Percentiles rank a stretch among this genome's conserved stretches.
Evolutionary conservation across 1,284 basidiomycete genomes (phyloP).

Genomic region (Leccinum insolens): DNA sequence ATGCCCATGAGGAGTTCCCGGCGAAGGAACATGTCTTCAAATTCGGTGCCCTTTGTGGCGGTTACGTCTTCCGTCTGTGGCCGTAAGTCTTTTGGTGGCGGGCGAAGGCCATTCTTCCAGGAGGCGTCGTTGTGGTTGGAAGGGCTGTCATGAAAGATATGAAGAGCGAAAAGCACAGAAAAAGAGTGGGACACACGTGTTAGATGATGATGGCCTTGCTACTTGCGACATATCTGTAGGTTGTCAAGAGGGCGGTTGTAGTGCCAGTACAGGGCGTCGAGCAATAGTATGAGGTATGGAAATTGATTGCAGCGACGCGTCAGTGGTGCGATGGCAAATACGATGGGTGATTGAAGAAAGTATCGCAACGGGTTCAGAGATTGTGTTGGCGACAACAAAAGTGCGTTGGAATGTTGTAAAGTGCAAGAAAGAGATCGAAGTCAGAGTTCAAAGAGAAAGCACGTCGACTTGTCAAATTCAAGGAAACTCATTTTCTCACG

Average conservation of each 20-base stretch:
- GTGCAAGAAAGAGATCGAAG: slow-evolving; percentile 27
- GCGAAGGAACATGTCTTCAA: slow-evolving; percentile 84
- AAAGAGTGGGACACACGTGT: slow-evolving; percentile 35
- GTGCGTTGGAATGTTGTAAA: slow-evolving; percentile 13
- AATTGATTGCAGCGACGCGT: slow-evolving; percentile 28
- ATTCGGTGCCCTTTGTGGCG: slow-evolving; percentile 88
- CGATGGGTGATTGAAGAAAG: slow-evolving; percentile 14
- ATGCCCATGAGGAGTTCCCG: slow-evolving; percentile 90
- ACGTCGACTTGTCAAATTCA: slow-evolving; percentile 30
- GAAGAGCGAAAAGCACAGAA: slow-evolving; percentile 10
- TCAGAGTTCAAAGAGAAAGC: slow-evolving; percentile 33
- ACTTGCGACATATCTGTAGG: slow-evolving; percentile 40
- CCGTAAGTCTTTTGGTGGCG: slow-evolving; percentile 88
- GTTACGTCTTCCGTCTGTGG: slow-evolving; percentile 97
- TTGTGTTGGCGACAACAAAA: slow-evolving; percentile 16
- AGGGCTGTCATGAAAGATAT: slow-evolving; percentile 20
- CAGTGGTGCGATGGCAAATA: slow-evolving; percentile 17
- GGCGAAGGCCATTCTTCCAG: slow-evolving; percentile 80
- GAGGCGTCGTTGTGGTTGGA: slow-evolving; percentile 36
- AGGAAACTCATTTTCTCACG: slow-evolving; percentile 29
- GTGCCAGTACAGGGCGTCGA: slow-evolving; percentile 21
- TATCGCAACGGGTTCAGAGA: slow-evolving; percentile 14
- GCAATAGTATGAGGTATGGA: slow-evolving; percentile 16
- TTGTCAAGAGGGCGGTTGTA: slow-evolving; percentile 11
- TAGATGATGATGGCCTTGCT: slow-evolving; percentile 45